A percentile compares a stretch with the other conserved stretches of the same genome.
These are phyloP conservation scores for Curvularia sp. DNA, from an alignment of 2,329 filamentous ascomycete genomes.

Conservation along the genomic window DNA sequence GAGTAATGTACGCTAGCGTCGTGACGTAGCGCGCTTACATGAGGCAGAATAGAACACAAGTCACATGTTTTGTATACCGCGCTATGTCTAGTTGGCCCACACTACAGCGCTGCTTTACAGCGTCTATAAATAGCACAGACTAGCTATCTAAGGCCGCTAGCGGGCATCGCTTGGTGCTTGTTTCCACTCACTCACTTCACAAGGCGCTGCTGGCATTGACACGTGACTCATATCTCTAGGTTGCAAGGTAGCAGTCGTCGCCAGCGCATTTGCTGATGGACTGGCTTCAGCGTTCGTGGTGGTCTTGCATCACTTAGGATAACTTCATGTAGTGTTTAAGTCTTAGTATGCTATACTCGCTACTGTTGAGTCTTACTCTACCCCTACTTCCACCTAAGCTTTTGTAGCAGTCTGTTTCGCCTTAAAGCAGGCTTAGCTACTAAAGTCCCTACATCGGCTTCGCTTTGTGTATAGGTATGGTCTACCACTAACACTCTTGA, in stretches of 20 bases:
- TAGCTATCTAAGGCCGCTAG: background rate
- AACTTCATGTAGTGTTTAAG: background rate
- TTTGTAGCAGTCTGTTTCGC: background rate
- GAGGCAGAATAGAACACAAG: background rate
- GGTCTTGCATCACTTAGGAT: background rate
- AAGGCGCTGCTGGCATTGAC: background rate
- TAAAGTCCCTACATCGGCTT: background rate
- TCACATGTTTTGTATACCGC: background rate
- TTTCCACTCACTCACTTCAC: background rate
- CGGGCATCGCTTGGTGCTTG: background rate
- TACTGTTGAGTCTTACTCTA: background rate
- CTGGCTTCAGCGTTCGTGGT: background rate
- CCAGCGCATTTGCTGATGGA: background rate
- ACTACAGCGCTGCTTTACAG: slow-evolving; percentile 1
- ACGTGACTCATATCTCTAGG: background rate
- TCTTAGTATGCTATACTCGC: slow-evolving; percentile 1
- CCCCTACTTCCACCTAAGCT: background rate
- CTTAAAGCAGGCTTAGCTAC: background rate
- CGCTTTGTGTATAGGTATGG: background rate
- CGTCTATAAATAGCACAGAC: background rate
- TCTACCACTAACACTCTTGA: background rate
- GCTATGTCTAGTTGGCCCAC: background rate
- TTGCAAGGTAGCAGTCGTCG: slow-evolving; percentile 1
- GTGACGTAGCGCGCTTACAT: background rate
- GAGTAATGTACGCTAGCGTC: background rate